Base-by-base conservation (phyloP, 2,329 filamentous ascomycete genomes). In the Penicillium sp. region DNA sequence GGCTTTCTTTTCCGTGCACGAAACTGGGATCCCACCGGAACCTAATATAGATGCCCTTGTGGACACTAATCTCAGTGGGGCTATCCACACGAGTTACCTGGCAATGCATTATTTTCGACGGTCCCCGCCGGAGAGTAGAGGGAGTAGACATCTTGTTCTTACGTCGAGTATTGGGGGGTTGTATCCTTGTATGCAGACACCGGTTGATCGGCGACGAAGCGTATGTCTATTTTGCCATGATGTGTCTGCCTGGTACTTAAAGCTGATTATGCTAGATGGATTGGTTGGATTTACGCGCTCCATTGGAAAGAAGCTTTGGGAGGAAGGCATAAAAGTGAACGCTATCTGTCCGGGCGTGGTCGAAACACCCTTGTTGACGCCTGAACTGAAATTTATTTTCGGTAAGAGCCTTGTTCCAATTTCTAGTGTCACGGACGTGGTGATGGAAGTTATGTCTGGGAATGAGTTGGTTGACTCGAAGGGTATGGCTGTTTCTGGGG, bases 41-140 rank as follows among this genome's bases (percentile, higher is more conserved):
- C 48, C 48, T 9, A 19, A 16, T 19, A n/a, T 27, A 2, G 33
- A 27, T 11, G 22, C 4, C 46, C 65, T 75, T 21, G 68, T 74
- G 35, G 76, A 79, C 37, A 71, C 79, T 44, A 75, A 79, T 56
- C 54, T 81, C 19, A 73, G 71, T 35, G 72, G 71, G 29, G 73
- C 76, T 19, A 68, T 79, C 19, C 75, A 72, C 52, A 78, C 76
- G 2, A 64, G 64, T 21, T 77, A 76, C 48, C 65, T 80, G 3
- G 76, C 72, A 0, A 60, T 77, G 43, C 73, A 78, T 57, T 75
- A 79, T 60, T 70, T 77, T 33, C 71, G 74, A n/a, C 67, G 70
- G 26, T 65, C 63, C 8, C 62, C 61, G 2, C 63, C 60, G 16
- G 55, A 64, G 3, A 31, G 4, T 2, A 59, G 61, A 4, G 65